Evolutionary conservation across 2,329 filamentous ascomycete species (phyloP).

Genomic region (Ophiostoma tasmaniense): DNA sequence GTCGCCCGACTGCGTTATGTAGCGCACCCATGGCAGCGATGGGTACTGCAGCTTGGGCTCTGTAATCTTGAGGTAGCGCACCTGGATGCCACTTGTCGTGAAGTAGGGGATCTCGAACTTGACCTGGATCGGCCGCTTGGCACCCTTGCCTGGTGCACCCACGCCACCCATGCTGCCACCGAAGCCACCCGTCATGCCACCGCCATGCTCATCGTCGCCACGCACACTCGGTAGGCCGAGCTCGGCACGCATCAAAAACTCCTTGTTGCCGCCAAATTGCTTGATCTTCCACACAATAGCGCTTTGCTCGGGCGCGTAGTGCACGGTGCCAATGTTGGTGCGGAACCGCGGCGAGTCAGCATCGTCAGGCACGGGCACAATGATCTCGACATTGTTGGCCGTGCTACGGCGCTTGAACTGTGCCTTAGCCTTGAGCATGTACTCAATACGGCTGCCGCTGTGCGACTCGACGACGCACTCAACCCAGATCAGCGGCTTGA

Average conservation of each 20-base stretch:
- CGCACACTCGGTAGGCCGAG: conserved; percentile 88
- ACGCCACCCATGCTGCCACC: conserved; percentile 94
- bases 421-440: conserved; percentile 96
- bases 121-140: conserved; percentile 92
- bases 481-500: conserved; percentile 98
- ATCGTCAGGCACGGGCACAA: conserved; percentile 93
- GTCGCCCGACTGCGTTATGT: conserved; percentile 96
- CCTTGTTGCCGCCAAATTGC: conserved; percentile 96
- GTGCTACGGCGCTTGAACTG: conserved; percentile 98
- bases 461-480: conserved; percentile 96
- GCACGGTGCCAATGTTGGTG: conserved; percentile 93
- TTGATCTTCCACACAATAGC: conserved; percentile 99
- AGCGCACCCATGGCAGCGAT: conserved; percentile 92
- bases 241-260: conserved; percentile 97
- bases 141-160: conserved; percentile 65
- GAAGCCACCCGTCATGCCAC: conserved; percentile 95
- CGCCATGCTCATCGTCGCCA: conserved; percentile 89
- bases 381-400: conserved; percentile 97
- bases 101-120: conserved; percentile 99
- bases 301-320: conserved; percentile 94
- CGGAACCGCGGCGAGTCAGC: conserved; percentile 93
- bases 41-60: conserved; percentile 91
- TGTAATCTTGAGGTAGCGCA: conserved; percentile 97
- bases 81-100: conserved; percentile 97
- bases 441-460: conserved; percentile 90